A percentile compares a stretch with the other conserved stretches of the same genome.
Conservation (phyloP, 1,284 basidiomycete species). For the Ceratobasidium sp. region DNA sequence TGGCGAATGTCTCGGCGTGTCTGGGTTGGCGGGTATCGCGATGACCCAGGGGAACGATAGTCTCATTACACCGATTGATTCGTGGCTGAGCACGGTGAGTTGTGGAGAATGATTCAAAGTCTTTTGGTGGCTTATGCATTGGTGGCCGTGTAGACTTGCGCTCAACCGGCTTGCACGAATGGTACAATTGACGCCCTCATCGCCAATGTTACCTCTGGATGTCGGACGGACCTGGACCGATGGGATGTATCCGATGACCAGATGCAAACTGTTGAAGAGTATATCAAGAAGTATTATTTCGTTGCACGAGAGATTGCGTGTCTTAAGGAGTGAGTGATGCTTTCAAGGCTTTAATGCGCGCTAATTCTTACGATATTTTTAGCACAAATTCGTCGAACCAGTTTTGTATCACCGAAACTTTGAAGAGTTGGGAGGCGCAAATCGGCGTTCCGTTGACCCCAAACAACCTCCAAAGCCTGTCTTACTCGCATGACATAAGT, state of each 20-base stretch:
- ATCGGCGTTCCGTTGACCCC: not conserved
- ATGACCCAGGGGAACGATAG: not conserved
- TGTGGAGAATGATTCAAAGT: not conserved
- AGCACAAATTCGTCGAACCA: not conserved
- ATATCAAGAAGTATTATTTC: slow-evolving; percentile 27
- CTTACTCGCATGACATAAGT: not conserved
- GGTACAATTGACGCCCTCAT: slow-evolving; percentile 11
- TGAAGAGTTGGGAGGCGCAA: not conserved
- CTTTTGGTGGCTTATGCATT: not conserved
- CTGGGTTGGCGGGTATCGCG: slow-evolving; percentile 14
- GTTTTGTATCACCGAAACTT: not conserved
- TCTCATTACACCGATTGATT: slow-evolving; percentile 20
- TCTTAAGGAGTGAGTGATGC: slow-evolving; percentile 7
- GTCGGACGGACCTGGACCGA: not conserved
- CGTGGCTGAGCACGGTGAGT: slow-evolving; percentile 16
- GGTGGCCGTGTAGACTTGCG: slow-evolving; percentile 15
- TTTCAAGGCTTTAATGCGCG: not conserved
- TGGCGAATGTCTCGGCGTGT: slow-evolving; percentile 12
- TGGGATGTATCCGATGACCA: not conserved
- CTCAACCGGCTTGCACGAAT: slow-evolving; percentile 37
- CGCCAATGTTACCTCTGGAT: slow-evolving; percentile 21
- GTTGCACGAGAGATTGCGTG: slow-evolving; percentile 23
- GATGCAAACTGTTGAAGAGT: not conserved
- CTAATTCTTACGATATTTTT: not conserved
- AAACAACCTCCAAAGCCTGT: not conserved